Percentiles rank a stretch among this genome's conserved stretches.
Conservation (phyloP, 1,284 basidiomycete species). For the Mycena sp. region DNA sequence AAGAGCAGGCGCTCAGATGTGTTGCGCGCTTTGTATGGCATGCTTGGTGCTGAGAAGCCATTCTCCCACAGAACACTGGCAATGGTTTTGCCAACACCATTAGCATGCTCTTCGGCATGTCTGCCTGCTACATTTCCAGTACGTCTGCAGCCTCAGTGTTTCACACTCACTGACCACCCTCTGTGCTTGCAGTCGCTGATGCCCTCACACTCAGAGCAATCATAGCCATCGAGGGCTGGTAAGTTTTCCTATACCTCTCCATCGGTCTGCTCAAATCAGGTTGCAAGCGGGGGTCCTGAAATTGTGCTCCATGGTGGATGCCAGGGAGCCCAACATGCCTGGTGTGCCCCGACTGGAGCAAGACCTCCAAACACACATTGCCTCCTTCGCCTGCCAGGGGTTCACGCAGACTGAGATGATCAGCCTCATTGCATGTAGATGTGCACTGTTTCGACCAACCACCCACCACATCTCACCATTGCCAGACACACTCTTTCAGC, state of each 20-base stretch:
- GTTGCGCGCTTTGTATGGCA: no score
- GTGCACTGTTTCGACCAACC: constrained; percentile 20
- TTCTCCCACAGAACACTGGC: neutral
- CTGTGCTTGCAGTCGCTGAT: constrained; percentile 1
- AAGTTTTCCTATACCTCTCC: neutral
- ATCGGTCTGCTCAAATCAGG: neutral
- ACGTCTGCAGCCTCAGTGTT: neutral
- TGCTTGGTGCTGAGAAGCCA: neutral
- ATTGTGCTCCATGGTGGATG: constrained; percentile 47
- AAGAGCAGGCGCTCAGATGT: neutral
- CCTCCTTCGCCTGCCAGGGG: constrained; percentile 47
- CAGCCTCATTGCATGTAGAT: constrained; percentile 51
- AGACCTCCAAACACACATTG: constrained; percentile 41
- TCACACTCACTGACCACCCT: neutral
- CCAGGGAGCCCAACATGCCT: constrained; percentile 36
- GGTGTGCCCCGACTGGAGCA: constrained; percentile 48
- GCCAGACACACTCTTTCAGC: constrained; percentile 41
- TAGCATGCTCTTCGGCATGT: neutral
- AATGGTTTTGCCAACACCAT: constrained; percentile 1
- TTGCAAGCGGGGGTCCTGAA: constrained; percentile 45
- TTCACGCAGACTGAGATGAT: constrained; percentile 52
- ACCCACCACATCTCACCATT: neutral
- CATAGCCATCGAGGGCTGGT: constrained; percentile 12
- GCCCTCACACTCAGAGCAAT: neutral
- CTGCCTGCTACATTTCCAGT: neutral